Evolutionary conservation across 2,329 filamentous ascomycete genomes (phyloP), one percentile per base, ranked within the genome.

Genomic region (Arthroderma uncinatum): DNA sequence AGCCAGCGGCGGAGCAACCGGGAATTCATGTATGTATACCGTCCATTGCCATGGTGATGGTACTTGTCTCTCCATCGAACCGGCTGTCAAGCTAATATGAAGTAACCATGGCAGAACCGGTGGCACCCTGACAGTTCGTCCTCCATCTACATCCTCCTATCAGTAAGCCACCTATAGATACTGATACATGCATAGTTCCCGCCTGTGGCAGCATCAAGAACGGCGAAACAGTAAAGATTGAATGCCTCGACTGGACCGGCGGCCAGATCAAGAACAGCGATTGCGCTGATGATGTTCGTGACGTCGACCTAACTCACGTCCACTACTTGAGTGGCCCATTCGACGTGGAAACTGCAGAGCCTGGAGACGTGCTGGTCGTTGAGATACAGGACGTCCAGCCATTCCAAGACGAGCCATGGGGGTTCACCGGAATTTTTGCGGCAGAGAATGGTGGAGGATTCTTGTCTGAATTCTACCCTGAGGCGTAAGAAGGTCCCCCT

Each of bases 311-410:
- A 2, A 94, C 87, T 21, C 80, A 82, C 58, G 81, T 94, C 50
- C 91, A 96, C 71, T 95, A 95, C 69, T 80, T 96, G 4, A 91
- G 86, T 0, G 91, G 91, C 0, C 91, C 91, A 0, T 95, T 95
- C 62, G 87, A 95, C 56, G 80, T 96, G 57, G 86, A 91, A 67
- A 84, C 82, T 0, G 89, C 89, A 0, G 82, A 91, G 70, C 89
- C 90, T 0, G 91, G 91, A 0, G 91, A 95, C 67, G 77, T 95
- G 0, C 78, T 95, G 0, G 74, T 94, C 0, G 87, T 95, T 6
- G 89, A 95, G 69, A 95, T 95, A 62, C 89, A 92, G 70, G 91
- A 96, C 66, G 88, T 95, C 0, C 89, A 96, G 73, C 91, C 91
- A 0, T 83, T 95, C 62, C 79, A 92, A 61, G 83, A 93, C 30